phyloP scores from a whole-genome alignment of 495 filamentous ascomycete species.

The Daldinia decipiens region DNA sequence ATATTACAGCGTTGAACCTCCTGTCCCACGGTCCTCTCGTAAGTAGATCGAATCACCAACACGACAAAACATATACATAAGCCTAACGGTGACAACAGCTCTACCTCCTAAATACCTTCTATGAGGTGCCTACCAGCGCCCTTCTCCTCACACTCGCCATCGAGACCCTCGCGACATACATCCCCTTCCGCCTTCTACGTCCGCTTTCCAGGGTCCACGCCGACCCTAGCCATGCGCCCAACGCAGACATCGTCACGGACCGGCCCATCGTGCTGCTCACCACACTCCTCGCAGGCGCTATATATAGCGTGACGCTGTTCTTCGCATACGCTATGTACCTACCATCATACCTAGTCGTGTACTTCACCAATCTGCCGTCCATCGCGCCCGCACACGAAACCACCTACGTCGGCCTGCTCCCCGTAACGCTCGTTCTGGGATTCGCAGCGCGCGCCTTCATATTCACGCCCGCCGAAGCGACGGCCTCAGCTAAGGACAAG shows the following conservation, averaged over 20 bases:
- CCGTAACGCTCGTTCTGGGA: conserved; percentile 65
- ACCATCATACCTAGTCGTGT: conserved; percentile 69
- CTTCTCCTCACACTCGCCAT: conserved; percentile 66
- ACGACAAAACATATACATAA: not conserved
- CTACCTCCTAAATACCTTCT: conserved; percentile 78
- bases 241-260: conserved; percentile 77
- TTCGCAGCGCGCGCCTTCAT: conserved; percentile 76
- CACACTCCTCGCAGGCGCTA: conserved; percentile 69
- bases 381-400: conserved; percentile 70
- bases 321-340: conserved; percentile 72
- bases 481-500: conserved; percentile 39
- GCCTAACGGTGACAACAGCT: conserved; percentile 53
- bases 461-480: conserved; percentile 73
- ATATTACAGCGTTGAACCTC: conserved; percentile 72
- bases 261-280: conserved; percentile 68
- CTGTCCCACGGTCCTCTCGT: conserved; percentile 76
- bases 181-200: conserved; percentile 78
- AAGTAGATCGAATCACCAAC: conserved; percentile 39
- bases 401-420: conserved; percentile 66
- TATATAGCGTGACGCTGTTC: conserved; percentile 74
- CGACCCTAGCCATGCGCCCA: conserved; percentile 66
- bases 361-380: conserved; percentile 75
- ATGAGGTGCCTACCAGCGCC: conserved; percentile 68
- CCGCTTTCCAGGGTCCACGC: conserved; percentile 69
- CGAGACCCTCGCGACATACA: conserved; percentile 70